phyloP scores from a whole-genome alignment of 2,329 filamentous ascomycete genomes.

The Aspergillus sp. region DNA sequence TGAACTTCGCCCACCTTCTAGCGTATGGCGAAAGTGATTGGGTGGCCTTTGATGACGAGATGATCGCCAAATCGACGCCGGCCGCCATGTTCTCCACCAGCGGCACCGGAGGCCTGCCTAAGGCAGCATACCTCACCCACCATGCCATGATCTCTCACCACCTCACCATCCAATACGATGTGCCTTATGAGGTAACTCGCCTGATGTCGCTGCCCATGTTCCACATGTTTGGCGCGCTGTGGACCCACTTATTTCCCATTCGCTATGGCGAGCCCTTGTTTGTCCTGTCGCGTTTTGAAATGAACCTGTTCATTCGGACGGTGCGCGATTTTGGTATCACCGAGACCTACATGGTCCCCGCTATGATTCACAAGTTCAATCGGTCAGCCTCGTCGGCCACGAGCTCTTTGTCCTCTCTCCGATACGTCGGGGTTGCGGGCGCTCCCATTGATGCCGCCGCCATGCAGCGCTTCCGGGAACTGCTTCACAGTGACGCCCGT shows the following conservation, averaged over 20 bases:
- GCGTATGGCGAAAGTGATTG: conserved; percentile 51
- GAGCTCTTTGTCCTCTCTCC: conserved; percentile 44
- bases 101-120: conserved; percentile 63
- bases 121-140: conserved; percentile 61
- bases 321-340: conserved; percentile 49
- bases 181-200: conserved; percentile 45
- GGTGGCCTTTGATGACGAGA: conserved; percentile 48
- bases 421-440: conserved; percentile 52
- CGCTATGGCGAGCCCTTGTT: conserved; percentile 51
- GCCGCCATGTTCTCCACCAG: conserved; percentile 57
- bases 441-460: conserved; percentile 49
- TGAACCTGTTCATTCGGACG: conserved; percentile 43
- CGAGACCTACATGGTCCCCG: conserved; percentile 52
- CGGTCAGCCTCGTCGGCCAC: conserved; percentile 29
- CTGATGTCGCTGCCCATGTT: conserved; percentile 57
- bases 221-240: conserved; percentile 53
- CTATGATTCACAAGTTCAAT: conserved; percentile 45
- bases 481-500: conserved; percentile 45
- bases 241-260: conserved; percentile 50
- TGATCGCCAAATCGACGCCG: conserved; percentile 49
- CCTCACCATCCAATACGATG: conserved; percentile 44
- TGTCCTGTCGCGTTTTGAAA: conserved; percentile 50
- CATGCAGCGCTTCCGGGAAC: conserved; percentile 43
- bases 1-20: conserved; percentile 44
- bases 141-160: conserved; percentile 58